Percentiles rank a stretch among this genome's conserved stretches.
These are phyloP conservation scores for Lantana camara DNA, from an alignment of 257 asterid genomes.

Conservation along the genomic window DNA sequence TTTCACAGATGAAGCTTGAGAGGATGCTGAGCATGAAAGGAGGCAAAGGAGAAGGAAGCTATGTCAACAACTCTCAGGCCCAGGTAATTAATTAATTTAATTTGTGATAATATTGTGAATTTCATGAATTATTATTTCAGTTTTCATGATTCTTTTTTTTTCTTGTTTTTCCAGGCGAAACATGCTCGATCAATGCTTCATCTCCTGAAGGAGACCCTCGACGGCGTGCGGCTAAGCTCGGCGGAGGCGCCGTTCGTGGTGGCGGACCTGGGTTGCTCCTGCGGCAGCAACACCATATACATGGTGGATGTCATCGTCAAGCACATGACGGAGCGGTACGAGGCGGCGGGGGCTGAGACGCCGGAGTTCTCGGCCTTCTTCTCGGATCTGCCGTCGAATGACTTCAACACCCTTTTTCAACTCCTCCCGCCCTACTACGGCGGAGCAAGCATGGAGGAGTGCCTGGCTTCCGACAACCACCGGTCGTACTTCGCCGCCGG, in stretches of 20 bases:
- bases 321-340: constrained; percentile 70
- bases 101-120: neutral
- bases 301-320: constrained; percentile 73
- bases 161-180: constrained; percentile 47
- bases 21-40: constrained; percentile 88
- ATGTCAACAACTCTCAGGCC: constrained; percentile 87
- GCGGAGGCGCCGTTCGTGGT: constrained; percentile 60
- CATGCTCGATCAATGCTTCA: constrained; percentile 91
- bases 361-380: constrained; percentile 90
- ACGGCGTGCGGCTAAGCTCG: constrained; percentile 51
- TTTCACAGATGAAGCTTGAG: constrained; percentile 72
- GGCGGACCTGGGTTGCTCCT: constrained; percentile 92
- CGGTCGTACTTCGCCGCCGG: constrained; percentile 94
- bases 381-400: constrained; percentile 91
- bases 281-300: constrained; percentile 85
- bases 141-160: no score
- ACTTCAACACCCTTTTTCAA: constrained; percentile 87
- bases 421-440: constrained; percentile 76
- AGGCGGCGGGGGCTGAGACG: constrained; percentile 41
- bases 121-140: no score
- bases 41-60: constrained; percentile 93
- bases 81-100: constrained; percentile 49
- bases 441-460: constrained; percentile 83
- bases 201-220: constrained; percentile 65
- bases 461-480: constrained; percentile 70